Evolutionary conservation across 2,329 filamentous ascomycete genomes (phyloP), one percentile per base, ranked within the genome.

Genomic region (Talaromyces sp.): DNA sequence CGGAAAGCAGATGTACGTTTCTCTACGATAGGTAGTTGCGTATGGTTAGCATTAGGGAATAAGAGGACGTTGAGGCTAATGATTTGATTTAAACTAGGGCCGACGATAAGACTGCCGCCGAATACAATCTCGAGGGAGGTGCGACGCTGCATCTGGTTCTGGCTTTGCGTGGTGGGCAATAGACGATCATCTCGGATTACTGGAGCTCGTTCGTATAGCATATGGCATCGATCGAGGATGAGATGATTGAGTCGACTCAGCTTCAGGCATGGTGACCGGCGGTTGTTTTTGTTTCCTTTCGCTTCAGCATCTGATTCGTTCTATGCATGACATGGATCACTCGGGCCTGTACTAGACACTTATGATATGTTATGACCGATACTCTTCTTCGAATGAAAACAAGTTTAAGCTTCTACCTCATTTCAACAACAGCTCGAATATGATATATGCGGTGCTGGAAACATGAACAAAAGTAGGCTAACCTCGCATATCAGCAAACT

Each of bases 101-200:
- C 74, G 95, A 99, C 75, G 93, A 98, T 71, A 96, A 96, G 80
- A 93, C 92, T 11, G 93, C 95, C 6, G 82, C 84, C 61, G 93
- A 98, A 71, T 98, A 98, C 77, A 86, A 86, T 67, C 90, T 99
- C 66, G 90, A 95, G 76, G 92, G 92, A 61, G 95, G 95, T 63
- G 91, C 92, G 66, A 99, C 93, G 39, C 83, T 99, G 70, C 95
- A 99, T 83, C 83, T 99, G 73, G 95, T 99, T 58, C 88, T 99
- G 68, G 96, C 95, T 48, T 87, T 99, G 65, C 87, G 95, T 75
- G 95, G 95, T 62, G 93, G 93, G 5, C 11, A 23, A 54, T 54
- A 54, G 18, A 54, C 21, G 31, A 35, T 54, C 2, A 54, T n/a
- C 5, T 54, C 11, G 11, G 28, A n/a, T 5, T 33, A 48, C 11